Base-by-base conservation (phyloP, 306 rosid species). In the Pterocarpus macrocarpus region DNA sequence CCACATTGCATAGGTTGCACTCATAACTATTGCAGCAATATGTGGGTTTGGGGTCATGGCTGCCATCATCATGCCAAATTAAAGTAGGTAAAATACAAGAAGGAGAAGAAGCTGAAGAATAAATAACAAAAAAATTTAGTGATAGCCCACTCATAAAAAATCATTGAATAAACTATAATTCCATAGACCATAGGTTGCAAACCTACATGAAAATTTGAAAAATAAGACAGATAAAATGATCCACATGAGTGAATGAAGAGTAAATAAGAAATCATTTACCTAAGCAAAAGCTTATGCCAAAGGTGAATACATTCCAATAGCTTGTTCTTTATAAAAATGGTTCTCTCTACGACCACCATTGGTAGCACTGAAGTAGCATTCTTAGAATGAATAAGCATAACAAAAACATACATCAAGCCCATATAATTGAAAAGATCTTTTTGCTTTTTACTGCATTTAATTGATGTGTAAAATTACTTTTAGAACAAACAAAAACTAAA, bases 41-140 rank as follows among this genome's bases (percentile, higher is more conserved):
- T 44, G 68, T 58, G 71, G 86, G 73, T 80, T 86, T 3, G 90
- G 90, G 10, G 89, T 80, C 44, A 85, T 57, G 39, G 90, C 89
- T 44, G 58, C 78, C 0, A 79, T 39, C 92, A 89, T 89, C 92
- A 87, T 87, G 64, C 92, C 92, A 65, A 77, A 22, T 22, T 22
- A 22, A 22, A 89, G 78, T 76, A 86, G 63, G 92, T 89, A 33
- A 63, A 89, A 73, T 85, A 89, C 57, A 86, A 52, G 59, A 83
- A 76, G 52, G 80, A 84, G 82, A 86, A 69, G 75, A 73, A 89
- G 85, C 80, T 82, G 77, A 86, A 82, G 64, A 84, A 89, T 1
- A 86, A 50, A 70, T 80, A 80, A 90, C 92, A 86, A 0, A 69
- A 52, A 58, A 84, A 33, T 47, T 89, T 89, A 30, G 80, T 7